Base-by-base conservation (phyloP, 2,329 filamentous ascomycete genomes). In the Calonectria fujianensis region DNA sequence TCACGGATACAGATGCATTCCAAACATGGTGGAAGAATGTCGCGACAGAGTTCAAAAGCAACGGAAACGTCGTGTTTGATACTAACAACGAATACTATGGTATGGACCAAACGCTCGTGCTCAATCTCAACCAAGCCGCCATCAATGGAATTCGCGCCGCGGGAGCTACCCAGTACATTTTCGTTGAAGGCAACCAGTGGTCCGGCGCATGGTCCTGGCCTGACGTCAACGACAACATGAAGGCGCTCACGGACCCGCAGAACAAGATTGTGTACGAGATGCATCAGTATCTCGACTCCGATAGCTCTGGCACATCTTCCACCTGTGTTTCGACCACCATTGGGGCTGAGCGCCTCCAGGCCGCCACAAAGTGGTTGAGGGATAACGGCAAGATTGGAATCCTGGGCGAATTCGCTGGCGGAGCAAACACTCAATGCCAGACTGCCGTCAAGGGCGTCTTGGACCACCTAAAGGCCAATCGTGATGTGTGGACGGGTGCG, bases 21-120 rank as follows among this genome's bases (percentile, higher is more conserved):
- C 54, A 70, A 20, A 63, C 68, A 18, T 70, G 68, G 68, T 70
- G 68, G 68, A 48, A 63, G 45, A 70, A 70, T 27, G 41, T 70
- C 2, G 92, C 91, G 1, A 83, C 82, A 2, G 83, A 86, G 69
- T 93, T 92, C 83, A 86, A 85, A 76, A 81, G 81, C 81, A 91
- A 93, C 84, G 79, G 83, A 59, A 86, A 86, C 32, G 90, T 93
- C 78, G 87, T 93, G 80, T 93, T 93, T 77, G 91, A 93, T 84
- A 92, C 90, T 75, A 93, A 93, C 88, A 93, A 93, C 83, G 92
- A 93, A 85, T 93, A 91, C 82, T 85, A 93, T 83, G 88, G 88
- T 81, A 91, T 93, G 88, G 89, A 91, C 80, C 90, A 92, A 81
- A 82, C 82, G 1, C 88, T 93, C 4, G 91, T 93, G 11, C 83